Evolutionary conservation across 345 rosid species (phyloP).

Genomic region (Trapa incisa): DNA sequence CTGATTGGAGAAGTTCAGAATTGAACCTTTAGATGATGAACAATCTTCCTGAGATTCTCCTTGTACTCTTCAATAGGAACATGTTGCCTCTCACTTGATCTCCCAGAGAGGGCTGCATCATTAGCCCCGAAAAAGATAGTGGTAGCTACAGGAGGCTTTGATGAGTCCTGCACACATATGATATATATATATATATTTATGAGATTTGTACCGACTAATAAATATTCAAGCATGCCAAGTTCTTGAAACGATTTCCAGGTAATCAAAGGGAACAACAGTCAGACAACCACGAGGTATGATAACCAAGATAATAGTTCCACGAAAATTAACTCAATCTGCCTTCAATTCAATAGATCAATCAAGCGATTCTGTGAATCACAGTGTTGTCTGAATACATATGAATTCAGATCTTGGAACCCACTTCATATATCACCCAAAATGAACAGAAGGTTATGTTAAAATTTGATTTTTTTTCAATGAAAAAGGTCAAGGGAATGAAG

Average conservation of each 20-base stretch:
- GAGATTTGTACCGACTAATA: background rate
- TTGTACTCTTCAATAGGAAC: slow-evolving; percentile 70
- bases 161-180: slow-evolving; percentile 27
- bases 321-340: background rate
- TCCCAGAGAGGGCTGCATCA: slow-evolving; percentile 80
- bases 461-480: background rate
- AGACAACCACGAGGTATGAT: background rate
- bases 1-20: background rate
- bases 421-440: background rate
- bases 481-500: background rate
- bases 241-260: background rate
- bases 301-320: background rate
- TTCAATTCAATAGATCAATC: background rate
- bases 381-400: background rate
- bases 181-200: background rate
- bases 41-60: slow-evolving; percentile 56
- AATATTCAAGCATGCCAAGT: background rate
- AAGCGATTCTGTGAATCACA: background rate
- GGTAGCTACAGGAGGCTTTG: slow-evolving; percentile 52
- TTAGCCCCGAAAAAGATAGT: slow-evolving; percentile 89
- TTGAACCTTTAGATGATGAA: slow-evolving; percentile 68
- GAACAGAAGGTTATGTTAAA: background rate
- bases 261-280: no score
- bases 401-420: background rate
- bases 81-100: slow-evolving; percentile 57